These are phyloP conservation scores for Podospora tetraspora DNA, from an alignment of 495 filamentous ascomycete species.

Conservation along the genomic window DNA sequence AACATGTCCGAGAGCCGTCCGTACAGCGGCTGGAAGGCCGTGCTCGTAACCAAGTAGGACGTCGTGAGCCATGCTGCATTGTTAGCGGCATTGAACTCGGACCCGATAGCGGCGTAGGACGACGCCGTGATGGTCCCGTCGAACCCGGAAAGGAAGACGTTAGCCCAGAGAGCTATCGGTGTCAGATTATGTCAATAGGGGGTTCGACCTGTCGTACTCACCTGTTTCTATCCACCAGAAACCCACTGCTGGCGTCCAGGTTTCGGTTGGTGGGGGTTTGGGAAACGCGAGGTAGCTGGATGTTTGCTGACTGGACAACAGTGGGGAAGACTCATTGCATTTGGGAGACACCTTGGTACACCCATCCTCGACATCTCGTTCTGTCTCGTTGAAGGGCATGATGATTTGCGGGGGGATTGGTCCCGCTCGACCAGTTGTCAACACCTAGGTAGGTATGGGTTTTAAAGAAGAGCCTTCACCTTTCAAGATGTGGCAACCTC, in stretches of 20 bases:
- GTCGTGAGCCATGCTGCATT: slow-evolving; percentile 64
- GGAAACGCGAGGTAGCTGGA: slow-evolving; percentile 23
- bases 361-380: neutral
- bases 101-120: slow-evolving; percentile 61
- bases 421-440: neutral
- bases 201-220: slow-evolving; percentile 10
- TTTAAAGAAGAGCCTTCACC: neutral
- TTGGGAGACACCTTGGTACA: neutral
- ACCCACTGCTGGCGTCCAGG: slow-evolving; percentile 26
- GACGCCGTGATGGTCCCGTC: slow-evolving; percentile 62
- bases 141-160: slow-evolving; percentile 60
- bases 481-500: slow-evolving; percentile 2
- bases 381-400: neutral
- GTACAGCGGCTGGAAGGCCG: slow-evolving; percentile 53
- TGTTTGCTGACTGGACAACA: slow-evolving; percentile 16
- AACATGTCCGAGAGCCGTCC: slow-evolving; percentile 49
- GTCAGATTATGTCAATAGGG: neutral
- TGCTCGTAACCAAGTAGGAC: slow-evolving; percentile 68
- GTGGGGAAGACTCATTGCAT: slow-evolving; percentile 20
- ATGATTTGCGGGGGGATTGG: neutral
- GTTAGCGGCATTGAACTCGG: slow-evolving; percentile 48
- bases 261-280: slow-evolving; percentile 13
- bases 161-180: slow-evolving; percentile 54
- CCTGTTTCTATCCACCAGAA: slow-evolving; percentile 40
- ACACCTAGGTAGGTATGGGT: neutral